Percentiles rank a stretch among this genome's conserved stretches.
Evolutionary conservation across 176 grass and related monocot species (phyloP).

Genomic region (Saccharum spontaneum): DNA sequence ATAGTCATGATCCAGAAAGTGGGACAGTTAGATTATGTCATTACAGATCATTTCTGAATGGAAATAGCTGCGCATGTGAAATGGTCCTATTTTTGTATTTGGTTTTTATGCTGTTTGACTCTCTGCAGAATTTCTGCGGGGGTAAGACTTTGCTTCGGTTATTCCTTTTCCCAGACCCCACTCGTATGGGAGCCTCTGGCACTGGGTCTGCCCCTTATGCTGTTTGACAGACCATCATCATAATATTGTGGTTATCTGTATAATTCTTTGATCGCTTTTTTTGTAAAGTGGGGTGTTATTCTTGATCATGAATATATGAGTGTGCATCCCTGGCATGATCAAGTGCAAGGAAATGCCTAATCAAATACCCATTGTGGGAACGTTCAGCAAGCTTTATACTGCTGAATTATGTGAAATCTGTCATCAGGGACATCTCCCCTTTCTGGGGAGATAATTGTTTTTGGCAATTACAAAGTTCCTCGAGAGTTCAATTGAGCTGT

Average conservation of each 20-base stretch:
- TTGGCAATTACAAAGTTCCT: neutral
- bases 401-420: too few relatives aligned
- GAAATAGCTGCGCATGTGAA: neutral
- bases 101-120: too few relatives aligned
- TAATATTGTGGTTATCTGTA: neutral
- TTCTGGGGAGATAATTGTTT: neutral
- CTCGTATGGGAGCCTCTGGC: too few relatives aligned
- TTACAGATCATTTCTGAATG: too few relatives aligned
- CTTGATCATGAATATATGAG: neutral
- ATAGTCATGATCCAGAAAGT: neutral
- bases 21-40: neutral
- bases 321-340: neutral
- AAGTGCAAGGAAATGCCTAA: neutral
- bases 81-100: neutral
- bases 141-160: too few relatives aligned
- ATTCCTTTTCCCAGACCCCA: too few relatives aligned
- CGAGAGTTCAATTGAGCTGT: neutral
- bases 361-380: neutral
- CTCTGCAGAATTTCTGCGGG: too few relatives aligned
- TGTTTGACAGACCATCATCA: neutral
- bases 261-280: neutral
- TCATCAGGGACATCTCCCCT: too few relatives aligned
- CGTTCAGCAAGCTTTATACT: neutral
- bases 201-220: too few relatives aligned
- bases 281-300: neutral